Evolutionary conservation across 306 rosid species (phyloP).

Genomic region (Gastrolobium villosum): DNA sequence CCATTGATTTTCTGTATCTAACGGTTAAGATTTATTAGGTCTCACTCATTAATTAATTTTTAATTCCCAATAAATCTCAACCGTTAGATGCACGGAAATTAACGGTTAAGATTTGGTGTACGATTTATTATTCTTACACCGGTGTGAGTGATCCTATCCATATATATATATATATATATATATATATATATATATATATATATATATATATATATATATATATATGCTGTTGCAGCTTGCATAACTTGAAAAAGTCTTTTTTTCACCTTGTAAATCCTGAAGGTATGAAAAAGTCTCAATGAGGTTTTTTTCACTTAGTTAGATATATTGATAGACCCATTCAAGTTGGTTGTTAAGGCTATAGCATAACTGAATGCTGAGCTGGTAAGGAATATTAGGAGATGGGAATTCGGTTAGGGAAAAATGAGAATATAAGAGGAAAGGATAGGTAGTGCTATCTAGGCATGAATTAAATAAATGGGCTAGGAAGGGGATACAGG

Average conservation of each 20-base stretch:
- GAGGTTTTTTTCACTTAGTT: neutral
- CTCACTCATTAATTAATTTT: no score
- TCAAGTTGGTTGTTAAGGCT: neutral
- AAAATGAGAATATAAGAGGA: neutral
- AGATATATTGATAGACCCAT: no score
- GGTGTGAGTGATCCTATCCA: no score
- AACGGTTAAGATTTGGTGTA: no score
- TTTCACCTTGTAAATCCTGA: constrained; percentile 6
- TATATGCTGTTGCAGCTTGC: constrained; percentile 10
- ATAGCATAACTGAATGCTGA: neutral
- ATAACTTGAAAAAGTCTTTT: constrained; percentile 5
- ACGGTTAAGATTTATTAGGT: no score
- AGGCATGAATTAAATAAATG: neutral
- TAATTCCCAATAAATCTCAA: no score
- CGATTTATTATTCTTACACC: no score
- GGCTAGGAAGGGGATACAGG: neutral
- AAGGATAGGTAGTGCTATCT: neutral
- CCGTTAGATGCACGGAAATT: no score
- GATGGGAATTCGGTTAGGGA: neutral
- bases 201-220: constrained; percentile 10
- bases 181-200: neutral
- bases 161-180: no score
- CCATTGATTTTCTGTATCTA: no score
- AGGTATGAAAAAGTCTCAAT: constrained; percentile 20
- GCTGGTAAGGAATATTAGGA: neutral